Evolutionary conservation across 768 basidiomycete species (phyloP), one percentile per base, ranked within the genome.

Genomic region (Suillus tomentosus): DNA sequence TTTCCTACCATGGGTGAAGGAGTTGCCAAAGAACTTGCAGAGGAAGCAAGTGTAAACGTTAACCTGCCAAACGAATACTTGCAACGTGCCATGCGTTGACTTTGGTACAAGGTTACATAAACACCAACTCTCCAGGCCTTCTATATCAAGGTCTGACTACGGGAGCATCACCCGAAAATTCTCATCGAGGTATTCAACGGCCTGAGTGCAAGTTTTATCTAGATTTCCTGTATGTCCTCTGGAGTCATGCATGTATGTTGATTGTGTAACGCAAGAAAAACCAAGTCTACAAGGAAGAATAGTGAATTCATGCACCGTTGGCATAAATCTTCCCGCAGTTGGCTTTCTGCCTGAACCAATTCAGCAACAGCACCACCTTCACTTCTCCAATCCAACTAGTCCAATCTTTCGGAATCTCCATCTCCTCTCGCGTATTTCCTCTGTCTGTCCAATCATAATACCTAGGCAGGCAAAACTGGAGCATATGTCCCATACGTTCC

Each of bases 1-100:
- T n/a, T 93, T 94, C 78, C 72, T 95, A 54, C 92, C 91, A 17
- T 94, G 87, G 82, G 87, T 88, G 58, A 93, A 90, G 73, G 90
- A 88, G 71, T 76, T 94, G 65, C 91, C 92, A 11, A 94, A 92
- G 79, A 82, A 81, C 27, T 70, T 91, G 65, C 89, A 92, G 79
- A 87, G 85, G 80, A 94, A 94, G 78, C 86, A 83, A 65, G 81
- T 74, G 58, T 86, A 70, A 60, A 37, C 31, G 5, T 31, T 31
- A 31, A 31, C 31, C 31, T 31, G 31, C 5, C 5, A 31, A 31
- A 31, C 6, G 31, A 31, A 31, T 31, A 31, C 31, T 6, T 31
- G 31, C 31, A 31, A 31, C 31, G 31, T 31, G 1, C 31, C 31
- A 31, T 6, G 31, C 31, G 31, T 31, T 37, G 36, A 8, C 9